A percentile compares a stretch with the other conserved stretches of the same genome.
Conservation (phyloP, 2,329 filamentous ascomycete species). For the Aspergillus tanneri region DNA sequence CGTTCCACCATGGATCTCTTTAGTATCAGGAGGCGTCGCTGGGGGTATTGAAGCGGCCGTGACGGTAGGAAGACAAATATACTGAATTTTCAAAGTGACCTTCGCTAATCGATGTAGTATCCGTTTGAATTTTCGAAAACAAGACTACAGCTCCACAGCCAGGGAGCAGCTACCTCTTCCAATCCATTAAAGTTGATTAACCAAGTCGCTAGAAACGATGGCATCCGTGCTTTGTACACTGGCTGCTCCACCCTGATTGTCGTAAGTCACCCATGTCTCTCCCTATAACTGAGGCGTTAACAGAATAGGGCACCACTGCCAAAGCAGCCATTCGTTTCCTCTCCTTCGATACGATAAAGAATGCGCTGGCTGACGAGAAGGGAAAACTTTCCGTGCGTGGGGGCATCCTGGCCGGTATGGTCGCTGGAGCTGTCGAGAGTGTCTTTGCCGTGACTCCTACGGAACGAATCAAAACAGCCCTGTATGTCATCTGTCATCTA, state of each 20-base stretch:
- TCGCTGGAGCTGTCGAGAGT: constrained; percentile 61
- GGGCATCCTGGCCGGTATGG: constrained; percentile 65
- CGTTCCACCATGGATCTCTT: constrained; percentile 45
- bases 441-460: constrained; percentile 67
- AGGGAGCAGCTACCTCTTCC: constrained; percentile 46
- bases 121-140: constrained; percentile 70
- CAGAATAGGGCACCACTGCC: constrained; percentile 52
- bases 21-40: constrained; percentile 53
- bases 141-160: constrained; percentile 49
- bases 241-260: constrained; percentile 61
- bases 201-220: constrained; percentile 57
- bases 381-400: constrained; percentile 56
- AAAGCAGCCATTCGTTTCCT: constrained; percentile 68
- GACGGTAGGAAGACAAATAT: constrained; percentile 38
- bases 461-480: constrained; percentile 63
- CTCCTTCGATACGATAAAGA: constrained; percentile 65
- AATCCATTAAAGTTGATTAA: constrained; percentile 61
- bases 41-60: constrained; percentile 54
- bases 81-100: background rate
- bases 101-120: constrained; percentile 48
- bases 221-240: constrained; percentile 60
- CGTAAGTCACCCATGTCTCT: no score
- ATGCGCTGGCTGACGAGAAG: constrained; percentile 52
- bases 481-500: constrained; percentile 5
- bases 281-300: no score